Conservation (phyloP, 148 eudicot species). For the Nepenthes mirabilis region DNA sequence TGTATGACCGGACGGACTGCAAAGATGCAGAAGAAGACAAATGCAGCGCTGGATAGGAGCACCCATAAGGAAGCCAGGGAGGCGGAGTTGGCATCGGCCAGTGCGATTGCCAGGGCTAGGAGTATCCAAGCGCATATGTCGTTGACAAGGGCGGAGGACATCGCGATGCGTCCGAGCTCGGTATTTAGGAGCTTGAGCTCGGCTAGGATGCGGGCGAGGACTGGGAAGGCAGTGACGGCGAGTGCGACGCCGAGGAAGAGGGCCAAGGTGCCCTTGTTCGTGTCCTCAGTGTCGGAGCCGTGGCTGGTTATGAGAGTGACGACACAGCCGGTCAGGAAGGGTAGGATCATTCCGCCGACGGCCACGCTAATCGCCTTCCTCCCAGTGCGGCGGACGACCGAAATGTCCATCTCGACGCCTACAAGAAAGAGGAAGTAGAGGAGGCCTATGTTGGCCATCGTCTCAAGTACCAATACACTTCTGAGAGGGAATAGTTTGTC, state of each 20-base stretch:
- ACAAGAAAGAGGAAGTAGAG: constrained; percentile 60
- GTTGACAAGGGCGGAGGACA: constrained; percentile 61
- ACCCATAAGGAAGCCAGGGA: constrained; percentile 48
- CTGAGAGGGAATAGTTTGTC: constrained; percentile 37
- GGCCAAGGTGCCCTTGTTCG: constrained; percentile 23
- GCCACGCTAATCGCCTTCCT: constrained; percentile 47
- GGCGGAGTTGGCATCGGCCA: constrained; percentile 24
- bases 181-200: constrained; percentile 69
- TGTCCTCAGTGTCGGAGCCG: background rate
- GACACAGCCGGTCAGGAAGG: constrained; percentile 33
- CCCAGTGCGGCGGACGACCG: constrained; percentile 32
- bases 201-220: constrained; percentile 56
- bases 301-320: constrained; percentile 7
- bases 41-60: constrained; percentile 26
- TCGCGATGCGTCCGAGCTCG: constrained; percentile 50
- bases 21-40: constrained; percentile 33
- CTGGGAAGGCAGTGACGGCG: constrained; percentile 67
- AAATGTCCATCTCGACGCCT: constrained; percentile 59
- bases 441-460: constrained; percentile 67
- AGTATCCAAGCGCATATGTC: constrained; percentile 68
- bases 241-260: constrained; percentile 60
- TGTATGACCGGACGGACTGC: constrained; percentile 27
- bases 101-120: constrained; percentile 55
- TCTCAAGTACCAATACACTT: constrained; percentile 62
- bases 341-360: constrained; percentile 50